Evolutionary conservation across 345 rosid genomes (phyloP).

Genomic region (Euphorbia peplus): DNA sequence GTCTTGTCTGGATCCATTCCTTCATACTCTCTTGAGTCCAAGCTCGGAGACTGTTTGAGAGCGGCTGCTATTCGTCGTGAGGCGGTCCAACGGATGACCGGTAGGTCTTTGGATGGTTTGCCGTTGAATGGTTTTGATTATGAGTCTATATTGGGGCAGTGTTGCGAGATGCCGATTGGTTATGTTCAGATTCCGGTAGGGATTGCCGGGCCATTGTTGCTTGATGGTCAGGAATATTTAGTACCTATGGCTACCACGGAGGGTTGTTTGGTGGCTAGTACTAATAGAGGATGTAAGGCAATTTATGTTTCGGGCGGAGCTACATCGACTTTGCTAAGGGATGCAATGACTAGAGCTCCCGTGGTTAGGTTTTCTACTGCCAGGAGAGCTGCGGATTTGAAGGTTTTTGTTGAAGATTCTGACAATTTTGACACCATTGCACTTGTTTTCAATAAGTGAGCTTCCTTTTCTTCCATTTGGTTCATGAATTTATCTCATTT

Average conservation of each 20-base stretch:
- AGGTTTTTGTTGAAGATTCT: conserved; percentile 39
- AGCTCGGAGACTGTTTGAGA: conserved; percentile 40
- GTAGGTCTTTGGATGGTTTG: conserved; percentile 38
- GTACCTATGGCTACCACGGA: conserved; percentile 62
- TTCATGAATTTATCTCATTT: neutral
- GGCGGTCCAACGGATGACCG: conserved; percentile 39
- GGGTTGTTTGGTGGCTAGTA: conserved; percentile 57
- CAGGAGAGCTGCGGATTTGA: conserved; percentile 39
- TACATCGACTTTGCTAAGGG: conserved; percentile 27
- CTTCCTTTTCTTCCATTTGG: neutral
- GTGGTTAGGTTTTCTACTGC: conserved; percentile 40
- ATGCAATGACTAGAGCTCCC: conserved; percentile 55
- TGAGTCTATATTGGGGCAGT: conserved; percentile 48
- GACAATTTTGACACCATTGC: conserved; percentile 39
- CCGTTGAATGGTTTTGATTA: conserved; percentile 51
- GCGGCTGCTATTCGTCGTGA: conserved; percentile 43
- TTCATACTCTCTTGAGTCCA: conserved; percentile 42
- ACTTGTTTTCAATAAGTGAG: conserved; percentile 38
- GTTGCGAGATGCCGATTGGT: conserved; percentile 60
- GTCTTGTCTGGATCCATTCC: conserved; percentile 32
- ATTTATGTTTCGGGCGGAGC: conserved; percentile 47
- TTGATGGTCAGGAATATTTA: conserved; percentile 38
- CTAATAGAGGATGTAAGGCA: conserved; percentile 56
- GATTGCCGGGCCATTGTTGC: conserved; percentile 49
- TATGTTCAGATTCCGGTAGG: conserved; percentile 64